Evolutionary conservation across 768 basidiomycete genomes (phyloP), one percentile per base, ranked within the genome.

Genomic region (Collybia nuda): DNA sequence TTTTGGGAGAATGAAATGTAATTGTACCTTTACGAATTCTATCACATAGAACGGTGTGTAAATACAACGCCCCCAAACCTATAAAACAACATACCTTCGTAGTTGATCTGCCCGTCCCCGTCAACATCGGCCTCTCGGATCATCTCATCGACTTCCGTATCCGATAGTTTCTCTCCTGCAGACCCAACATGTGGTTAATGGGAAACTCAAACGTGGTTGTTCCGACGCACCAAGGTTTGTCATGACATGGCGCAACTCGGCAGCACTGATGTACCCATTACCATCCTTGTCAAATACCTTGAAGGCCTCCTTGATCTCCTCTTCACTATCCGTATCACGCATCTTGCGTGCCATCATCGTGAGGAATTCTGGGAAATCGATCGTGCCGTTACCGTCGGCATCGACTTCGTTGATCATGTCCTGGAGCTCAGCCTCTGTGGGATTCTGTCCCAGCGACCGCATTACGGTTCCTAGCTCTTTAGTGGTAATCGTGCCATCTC

Each of bases 211-310:
- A 47, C 2, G 23, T 37, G n/a, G 39, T n/a, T 42, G 48, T 24
- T 22, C 18, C n/a, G 14, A 57, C 82, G 44, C 58, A 89, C 92
- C 89, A 51, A 97, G 78, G 66, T 84, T 92, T 55, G 81, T 88
- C 95, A 98, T 96, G 60, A 97, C 92, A 60, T 89, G 86, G 64
- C 86, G 79, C 67, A 97, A 70, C 76, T 98, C 95, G 1, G 85
- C 84, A 4, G 89, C 83, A 29, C 79, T 86, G 71, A 98, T 97
- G 63, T 77, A 89, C 15, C 94, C 95, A 61, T 93, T 94, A 11
- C 90, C 90, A 63, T 98, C 92, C 81, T 92, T 94, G 72, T 98
- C 95, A 62, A 97, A 97, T 48, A 93, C 92, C 70, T 89, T 90
- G 83, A 98, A 98, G 21, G 96, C 96, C 76, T 95, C 91, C 67